These are phyloP conservation scores for Geotrichum cucujoidarum DNA, from an alignment of 1,139 yeast species.

Conservation along the genomic window DNA sequence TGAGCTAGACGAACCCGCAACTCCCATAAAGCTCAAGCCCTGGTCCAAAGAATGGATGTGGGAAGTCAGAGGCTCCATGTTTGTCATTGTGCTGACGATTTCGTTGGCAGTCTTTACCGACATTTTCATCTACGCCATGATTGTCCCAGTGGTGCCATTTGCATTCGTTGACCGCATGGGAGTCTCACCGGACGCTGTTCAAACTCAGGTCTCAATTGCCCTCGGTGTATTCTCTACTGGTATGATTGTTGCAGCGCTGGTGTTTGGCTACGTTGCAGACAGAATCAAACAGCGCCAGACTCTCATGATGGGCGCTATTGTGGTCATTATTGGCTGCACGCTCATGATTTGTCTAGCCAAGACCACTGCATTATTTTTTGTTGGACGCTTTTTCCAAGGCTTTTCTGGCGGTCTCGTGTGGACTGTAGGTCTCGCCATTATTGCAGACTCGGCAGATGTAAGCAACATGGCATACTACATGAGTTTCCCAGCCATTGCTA, in stretches of 20 bases:
- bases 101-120: conserved; percentile 36
- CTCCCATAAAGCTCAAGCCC: background rate
- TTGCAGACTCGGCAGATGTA: conserved; percentile 33
- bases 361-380: conserved; percentile 30
- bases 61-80: conserved; percentile 33
- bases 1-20: no score
- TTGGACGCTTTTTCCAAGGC: conserved; percentile 37
- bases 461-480: conserved; percentile 29
- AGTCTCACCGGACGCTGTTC: conserved; percentile 29
- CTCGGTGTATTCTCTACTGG: conserved; percentile 38
- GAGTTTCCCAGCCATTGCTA: conserved; percentile 35
- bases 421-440: conserved; percentile 39
- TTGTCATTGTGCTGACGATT: conserved; percentile 30
- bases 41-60: conserved; percentile 16
- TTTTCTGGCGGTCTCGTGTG: conserved; percentile 38
- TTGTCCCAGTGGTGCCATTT: conserved; percentile 38
- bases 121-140: conserved; percentile 33
- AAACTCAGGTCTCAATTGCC: conserved; percentile 31
- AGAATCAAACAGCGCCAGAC: conserved; percentile 26
- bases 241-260: conserved; percentile 32
- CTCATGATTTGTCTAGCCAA: conserved; percentile 32
- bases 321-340: conserved; percentile 33
- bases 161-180: conserved; percentile 33
- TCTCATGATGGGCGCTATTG: conserved; percentile 35
- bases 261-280: conserved; percentile 35